phyloP scores from a whole-genome alignment of 1,139 yeast species.

The Zygoascus sp. region DNA sequence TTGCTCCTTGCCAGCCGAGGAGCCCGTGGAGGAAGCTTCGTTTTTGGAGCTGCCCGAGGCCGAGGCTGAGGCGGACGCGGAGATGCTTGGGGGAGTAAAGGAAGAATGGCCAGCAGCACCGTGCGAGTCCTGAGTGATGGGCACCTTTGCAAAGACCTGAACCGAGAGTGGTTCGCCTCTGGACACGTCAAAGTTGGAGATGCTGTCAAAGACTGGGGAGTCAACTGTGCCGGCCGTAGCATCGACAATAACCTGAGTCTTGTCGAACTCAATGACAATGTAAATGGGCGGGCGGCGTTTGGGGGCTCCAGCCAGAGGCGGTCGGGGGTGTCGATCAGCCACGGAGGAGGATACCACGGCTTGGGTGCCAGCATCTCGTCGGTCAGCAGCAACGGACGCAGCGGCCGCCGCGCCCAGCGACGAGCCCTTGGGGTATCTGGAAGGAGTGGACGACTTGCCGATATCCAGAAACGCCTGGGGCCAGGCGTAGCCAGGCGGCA shows the following conservation, averaged over 20 bases:
- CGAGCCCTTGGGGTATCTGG: not conserved
- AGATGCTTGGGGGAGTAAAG: constrained; percentile 17
- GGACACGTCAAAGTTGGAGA: constrained; percentile 87
- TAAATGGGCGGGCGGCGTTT: constrained; percentile 34
- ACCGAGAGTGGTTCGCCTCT: constrained; percentile 55
- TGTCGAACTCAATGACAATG: constrained; percentile 43
- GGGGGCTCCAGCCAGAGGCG: constrained; percentile 9
- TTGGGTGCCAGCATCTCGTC: too few relatives aligned
- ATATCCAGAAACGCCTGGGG: constrained; percentile 19
- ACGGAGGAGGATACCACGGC: not conserved
- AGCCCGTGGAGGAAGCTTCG: constrained; percentile 10
- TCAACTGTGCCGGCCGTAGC: constrained; percentile 68
- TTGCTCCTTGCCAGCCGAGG: not conserved
- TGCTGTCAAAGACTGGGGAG: constrained; percentile 73
- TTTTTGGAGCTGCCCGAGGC: too few relatives aligned
- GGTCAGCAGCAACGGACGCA: not conserved
- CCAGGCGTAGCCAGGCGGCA: constrained; percentile 48
- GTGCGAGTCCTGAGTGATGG: constrained; percentile 31
- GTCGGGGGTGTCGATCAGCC: constrained; percentile 5
- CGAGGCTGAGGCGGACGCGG: constrained; percentile 10
- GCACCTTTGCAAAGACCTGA: constrained; percentile 73
- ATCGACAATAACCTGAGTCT: constrained; percentile 75
- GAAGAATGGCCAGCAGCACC: constrained; percentile 16
- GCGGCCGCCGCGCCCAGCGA: not conserved
- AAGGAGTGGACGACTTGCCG: constrained; percentile 5